Evolutionary conservation across 2,329 filamentous ascomycete genomes (phyloP).

Genomic region (Coniochaeta pulveracea): DNA sequence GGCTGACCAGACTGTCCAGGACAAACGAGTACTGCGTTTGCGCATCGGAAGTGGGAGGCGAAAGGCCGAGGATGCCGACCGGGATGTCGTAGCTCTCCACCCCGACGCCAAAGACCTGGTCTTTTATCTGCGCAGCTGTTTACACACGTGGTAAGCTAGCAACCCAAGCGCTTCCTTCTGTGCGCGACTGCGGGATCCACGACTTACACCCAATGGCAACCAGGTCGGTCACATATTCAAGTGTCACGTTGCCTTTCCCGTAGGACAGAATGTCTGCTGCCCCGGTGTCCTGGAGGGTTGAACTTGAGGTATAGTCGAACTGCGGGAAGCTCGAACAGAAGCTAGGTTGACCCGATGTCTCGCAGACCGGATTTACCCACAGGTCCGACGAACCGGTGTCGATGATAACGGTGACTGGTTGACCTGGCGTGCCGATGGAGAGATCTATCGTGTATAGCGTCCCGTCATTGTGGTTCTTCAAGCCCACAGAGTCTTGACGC

Average conservation of each 20-base stretch:
- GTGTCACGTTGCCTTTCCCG: conserved; percentile 25
- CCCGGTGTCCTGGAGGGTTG: conserved; percentile 24
- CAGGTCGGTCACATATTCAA: conserved; percentile 34
- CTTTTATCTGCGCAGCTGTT: conserved; percentile 22
- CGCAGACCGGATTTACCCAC: conserved; percentile 42
- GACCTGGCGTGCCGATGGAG: conserved; percentile 33
- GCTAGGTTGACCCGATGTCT: conserved; percentile 17
- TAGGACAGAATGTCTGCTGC: conserved; percentile 24
- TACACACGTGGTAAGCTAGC: background rate
- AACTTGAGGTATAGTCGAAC: conserved; percentile 31
- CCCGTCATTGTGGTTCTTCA: conserved; percentile 9
- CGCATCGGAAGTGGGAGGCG: conserved; percentile 26
- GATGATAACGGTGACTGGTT: conserved; percentile 34
- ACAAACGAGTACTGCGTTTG: conserved; percentile 37
- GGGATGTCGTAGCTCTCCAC: conserved; percentile 31
- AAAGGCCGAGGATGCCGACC: conserved; percentile 40
- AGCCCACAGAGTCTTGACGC: conserved; percentile 9
- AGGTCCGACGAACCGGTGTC: conserved; percentile 44
- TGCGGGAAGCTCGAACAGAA: conserved; percentile 29
- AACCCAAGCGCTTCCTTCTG: background rate
- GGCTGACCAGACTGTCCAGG: conserved; percentile 32
- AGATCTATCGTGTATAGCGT: conserved; percentile 13
- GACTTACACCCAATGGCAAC: conserved; percentile 30
- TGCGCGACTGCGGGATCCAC: no score
- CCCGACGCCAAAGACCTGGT: conserved; percentile 40